Percentiles rank a stretch among this genome's conserved stretches.
These are phyloP conservation scores for Quercus mongolica DNA, from an alignment of 306 rosid genomes.

Conservation along the genomic window DNA sequence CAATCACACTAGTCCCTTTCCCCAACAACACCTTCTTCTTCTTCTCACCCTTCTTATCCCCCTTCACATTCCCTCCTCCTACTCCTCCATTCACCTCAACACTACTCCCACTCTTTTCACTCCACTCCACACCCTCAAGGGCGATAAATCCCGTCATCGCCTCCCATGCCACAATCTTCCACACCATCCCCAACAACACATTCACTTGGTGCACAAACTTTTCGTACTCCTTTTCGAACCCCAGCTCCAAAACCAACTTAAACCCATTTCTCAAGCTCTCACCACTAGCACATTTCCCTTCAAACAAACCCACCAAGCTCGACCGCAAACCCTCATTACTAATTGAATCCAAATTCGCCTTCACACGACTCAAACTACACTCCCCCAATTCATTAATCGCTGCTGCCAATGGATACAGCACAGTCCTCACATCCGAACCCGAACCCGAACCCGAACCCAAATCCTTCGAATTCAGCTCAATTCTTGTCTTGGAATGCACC, in stretches of 20 bases:
- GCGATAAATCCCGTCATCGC: slow-evolving; percentile 38
- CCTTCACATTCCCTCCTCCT: slow-evolving; percentile 40
- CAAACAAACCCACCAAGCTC: slow-evolving; percentile 41
- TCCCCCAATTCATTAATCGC: slow-evolving; percentile 52
- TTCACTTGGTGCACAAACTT: slow-evolving; percentile 54
- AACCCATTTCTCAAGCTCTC: slow-evolving; percentile 39
- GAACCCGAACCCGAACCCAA: slow-evolving; percentile 26
- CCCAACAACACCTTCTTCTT: slow-evolving; percentile 79
- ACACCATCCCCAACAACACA: slow-evolving; percentile 47
- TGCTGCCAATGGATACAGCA: slow-evolving; percentile 44
- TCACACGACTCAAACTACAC: slow-evolving; percentile 47
- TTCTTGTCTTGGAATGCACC: slow-evolving; percentile 58
- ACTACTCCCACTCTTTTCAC: slow-evolving; percentile 29
- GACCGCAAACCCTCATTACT: slow-evolving; percentile 20
- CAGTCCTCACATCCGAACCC: slow-evolving; percentile 29
- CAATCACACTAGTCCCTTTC: slow-evolving; percentile 62
- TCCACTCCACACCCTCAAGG: slow-evolving; percentile 57
- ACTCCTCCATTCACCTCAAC: slow-evolving; percentile 41
- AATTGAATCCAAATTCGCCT: slow-evolving; percentile 32
- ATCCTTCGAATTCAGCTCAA: slow-evolving; percentile 57
- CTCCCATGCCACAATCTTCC: slow-evolving; percentile 82
- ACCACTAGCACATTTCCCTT: slow-evolving; percentile 40
- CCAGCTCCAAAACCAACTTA: slow-evolving; percentile 39
- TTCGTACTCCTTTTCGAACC: slow-evolving; percentile 37
- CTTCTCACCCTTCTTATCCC: slow-evolving; percentile 56